Base-by-base conservation (phyloP, 2,329 filamentous ascomycete species). In the Arthrobotrys megalospora region DNA sequence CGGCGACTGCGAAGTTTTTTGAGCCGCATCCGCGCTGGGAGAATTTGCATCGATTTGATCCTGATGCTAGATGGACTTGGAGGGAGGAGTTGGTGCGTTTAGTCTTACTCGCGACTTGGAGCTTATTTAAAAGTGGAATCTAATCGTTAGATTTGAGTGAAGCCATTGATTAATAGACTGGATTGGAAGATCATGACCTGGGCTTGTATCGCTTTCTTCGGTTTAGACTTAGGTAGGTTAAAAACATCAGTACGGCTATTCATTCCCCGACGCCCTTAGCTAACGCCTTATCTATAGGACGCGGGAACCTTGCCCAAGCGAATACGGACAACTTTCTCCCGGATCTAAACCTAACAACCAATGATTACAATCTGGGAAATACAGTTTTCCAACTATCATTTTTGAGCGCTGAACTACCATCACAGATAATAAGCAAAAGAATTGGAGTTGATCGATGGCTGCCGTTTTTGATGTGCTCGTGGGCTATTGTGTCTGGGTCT, bases 401-500 rank as follows among this genome's bases (percentile, higher is more conserved):
- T 81, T 82, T 90, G 11, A 83, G 85, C n/a, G 86, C 88, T 0
- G 89, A 90, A 81, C 84, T 91, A 0, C 90, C 90, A 0, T 90
- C 88, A 0, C 89, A 91, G 81, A 84, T 91, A n/a, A 84, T 90
- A 43, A 86, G 85, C 77, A 89, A 90, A 82, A 88, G 85, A 85
- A 82, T 88, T 70, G 89, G 87, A 0, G 88, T 87, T 0, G 88
- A 90, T 79, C 85, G 87, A 34, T 90, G 88, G 88, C 89, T 90
- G 62, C 89, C 89, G 0, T 83, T 87, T 64, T 88, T 89, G 80
- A 88, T 90, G 85, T 83, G 86, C 5, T 84, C 86, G 3, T 89
- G 88, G 88, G 88, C 87, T 80, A 80, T 89, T 3, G 86, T 89
- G 5, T 86, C 88, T 0, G 82, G 84, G 6, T 84, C 84, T 70